Conservation (phyloP, 345 rosid species). For the Melastoma malabathricum region DNA sequence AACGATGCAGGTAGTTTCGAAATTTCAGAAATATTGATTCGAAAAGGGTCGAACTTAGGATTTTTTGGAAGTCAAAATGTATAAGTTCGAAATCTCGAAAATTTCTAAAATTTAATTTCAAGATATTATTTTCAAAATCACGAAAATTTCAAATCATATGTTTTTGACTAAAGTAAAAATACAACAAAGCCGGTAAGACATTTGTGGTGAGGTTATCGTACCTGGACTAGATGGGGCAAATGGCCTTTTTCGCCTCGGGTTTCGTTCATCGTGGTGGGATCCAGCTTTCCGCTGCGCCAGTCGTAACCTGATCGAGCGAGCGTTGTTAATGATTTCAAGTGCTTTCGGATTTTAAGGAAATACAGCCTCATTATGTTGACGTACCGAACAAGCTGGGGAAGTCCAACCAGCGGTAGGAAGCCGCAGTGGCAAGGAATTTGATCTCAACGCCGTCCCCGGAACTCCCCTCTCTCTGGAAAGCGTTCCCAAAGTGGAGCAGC, state of each 20-base stretch:
- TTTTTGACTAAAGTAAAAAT: too few relatives aligned
- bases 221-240: constrained; percentile 67
- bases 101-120: too few relatives aligned
- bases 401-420: constrained; percentile 84
- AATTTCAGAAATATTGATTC: too few relatives aligned
- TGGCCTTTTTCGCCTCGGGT: constrained; percentile 18
- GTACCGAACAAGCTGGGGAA: constrained; percentile 70
- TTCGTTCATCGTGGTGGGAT: constrained; percentile 67
- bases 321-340: background rate
- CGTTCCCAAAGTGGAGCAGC: constrained; percentile 69
- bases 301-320: constrained; percentile 37
- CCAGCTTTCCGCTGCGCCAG: constrained; percentile 62
- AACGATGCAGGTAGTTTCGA: too few relatives aligned
- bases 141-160: too few relatives aligned
- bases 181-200: too few relatives aligned
- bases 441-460: constrained; percentile 33
- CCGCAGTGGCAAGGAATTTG: constrained; percentile 45
- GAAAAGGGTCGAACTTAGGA: too few relatives aligned
- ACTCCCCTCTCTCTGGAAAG: constrained; percentile 34
- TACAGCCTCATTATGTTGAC: background rate
- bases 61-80: too few relatives aligned
- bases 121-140: too few relatives aligned
- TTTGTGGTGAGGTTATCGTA: background rate
- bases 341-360: background rate
- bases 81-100: too few relatives aligned